phyloP scores from a whole-genome alignment of 208 protist species.

The Giardia muris region DNA sequence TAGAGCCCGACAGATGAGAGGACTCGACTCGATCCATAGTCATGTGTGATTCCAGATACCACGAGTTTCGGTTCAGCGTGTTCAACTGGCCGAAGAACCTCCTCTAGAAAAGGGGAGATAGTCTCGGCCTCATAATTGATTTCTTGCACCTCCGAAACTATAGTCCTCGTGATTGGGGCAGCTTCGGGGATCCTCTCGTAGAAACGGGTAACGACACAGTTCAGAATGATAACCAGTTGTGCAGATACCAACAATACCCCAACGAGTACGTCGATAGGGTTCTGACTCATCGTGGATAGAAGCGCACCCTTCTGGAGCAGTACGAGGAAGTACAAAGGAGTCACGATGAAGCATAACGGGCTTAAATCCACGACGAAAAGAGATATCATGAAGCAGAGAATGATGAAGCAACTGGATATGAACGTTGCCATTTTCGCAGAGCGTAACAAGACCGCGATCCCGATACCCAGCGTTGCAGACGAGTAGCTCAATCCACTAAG shows the following conservation, averaged over 20 bases:
- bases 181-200: not conserved
- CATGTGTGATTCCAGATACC: not conserved
- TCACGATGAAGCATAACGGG: not conserved
- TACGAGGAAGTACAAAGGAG: not conserved
- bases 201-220: not conserved
- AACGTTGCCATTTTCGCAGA: not conserved
- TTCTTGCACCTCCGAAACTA: not conserved
- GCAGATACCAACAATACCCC: not conserved
- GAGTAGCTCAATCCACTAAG: not conserved
- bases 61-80: not conserved
- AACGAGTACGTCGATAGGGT: not conserved
- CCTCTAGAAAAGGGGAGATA: not conserved
- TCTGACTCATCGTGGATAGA: not conserved
- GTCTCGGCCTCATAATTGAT: not conserved
- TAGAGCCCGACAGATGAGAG: not conserved
- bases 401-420: not conserved
- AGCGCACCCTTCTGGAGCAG: not conserved
- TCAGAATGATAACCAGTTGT: not conserved
- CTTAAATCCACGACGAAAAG: not conserved
- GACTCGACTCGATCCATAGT: not conserved
- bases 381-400: not conserved
- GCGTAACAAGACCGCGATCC: not conserved
- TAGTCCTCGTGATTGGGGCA: not conserved
- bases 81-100: not conserved
- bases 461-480: not conserved